Evolutionary conservation across 352 stramenopile genomes (phyloP).

Genomic region (Halophytophthora batemanensis): DNA sequence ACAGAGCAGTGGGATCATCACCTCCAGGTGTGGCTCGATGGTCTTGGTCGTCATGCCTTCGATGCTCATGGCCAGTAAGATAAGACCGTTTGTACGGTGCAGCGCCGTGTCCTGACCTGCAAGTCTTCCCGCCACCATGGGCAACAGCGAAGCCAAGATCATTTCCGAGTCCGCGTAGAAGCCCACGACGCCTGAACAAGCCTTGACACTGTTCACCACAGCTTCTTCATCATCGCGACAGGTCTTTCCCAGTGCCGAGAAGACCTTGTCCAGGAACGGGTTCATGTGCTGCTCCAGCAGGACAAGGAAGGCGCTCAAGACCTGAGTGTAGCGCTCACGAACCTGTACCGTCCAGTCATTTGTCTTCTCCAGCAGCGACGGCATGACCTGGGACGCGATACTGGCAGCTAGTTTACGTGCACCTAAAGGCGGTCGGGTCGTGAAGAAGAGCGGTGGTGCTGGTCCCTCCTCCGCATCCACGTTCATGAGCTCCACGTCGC

Average conservation of each 20-base stretch:
- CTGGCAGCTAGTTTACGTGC: conserved; percentile 47
- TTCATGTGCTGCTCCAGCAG: conserved; percentile 69
- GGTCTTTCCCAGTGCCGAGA: conserved; percentile 64
- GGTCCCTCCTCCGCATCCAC: conserved; percentile 22
- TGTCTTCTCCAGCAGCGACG: conserved; percentile 62
- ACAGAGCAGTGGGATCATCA: conserved; percentile 9
- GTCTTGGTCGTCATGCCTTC: conserved; percentile 67
- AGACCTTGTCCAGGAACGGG: conserved; percentile 68
- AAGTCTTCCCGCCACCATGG: conserved; percentile 62
- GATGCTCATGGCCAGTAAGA: conserved; percentile 78
- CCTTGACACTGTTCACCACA: conserved; percentile 60
- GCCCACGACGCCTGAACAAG: conserved; percentile 60
- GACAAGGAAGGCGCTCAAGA: conserved; percentile 66
- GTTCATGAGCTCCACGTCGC: conserved; percentile 35
- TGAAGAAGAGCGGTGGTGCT: conserved; percentile 47
- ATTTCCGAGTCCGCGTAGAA: conserved; percentile 71
- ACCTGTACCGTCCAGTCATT: conserved; percentile 81
- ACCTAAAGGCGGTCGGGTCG: conserved; percentile 37
- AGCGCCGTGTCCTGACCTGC: conserved; percentile 74
- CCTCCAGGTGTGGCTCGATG: conserved; percentile 59
- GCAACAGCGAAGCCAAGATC: conserved; percentile 69
- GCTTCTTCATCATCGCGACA: conserved; percentile 72
- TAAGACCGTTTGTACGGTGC: conserved; percentile 75
- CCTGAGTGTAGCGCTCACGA: conserved; percentile 65
- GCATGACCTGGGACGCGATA: conserved; percentile 46